These are phyloP conservation scores for Acanthamoeba royreba DNA, from an alignment of 208 protist genomes.

Conservation along the genomic window DNA sequence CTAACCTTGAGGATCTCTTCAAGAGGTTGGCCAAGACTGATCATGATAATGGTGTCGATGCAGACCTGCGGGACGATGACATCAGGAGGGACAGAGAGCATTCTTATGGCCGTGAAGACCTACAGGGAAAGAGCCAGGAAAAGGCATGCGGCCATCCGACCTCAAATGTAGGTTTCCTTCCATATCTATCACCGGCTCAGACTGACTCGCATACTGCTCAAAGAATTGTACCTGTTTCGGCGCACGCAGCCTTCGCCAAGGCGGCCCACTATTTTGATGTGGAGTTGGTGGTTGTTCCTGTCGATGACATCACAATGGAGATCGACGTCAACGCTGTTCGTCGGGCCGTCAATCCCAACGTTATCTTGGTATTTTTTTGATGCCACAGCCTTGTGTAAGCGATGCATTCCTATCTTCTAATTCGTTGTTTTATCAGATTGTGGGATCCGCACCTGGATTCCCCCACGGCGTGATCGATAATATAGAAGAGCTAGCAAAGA, in stretches of 20 bases:
- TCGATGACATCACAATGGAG: slow-evolving; percentile 60
- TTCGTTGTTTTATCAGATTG: too few relatives aligned
- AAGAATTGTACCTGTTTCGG: slow-evolving; percentile 85
- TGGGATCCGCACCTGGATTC: slow-evolving; percentile 92
- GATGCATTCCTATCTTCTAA: neutral
- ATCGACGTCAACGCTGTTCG: slow-evolving; percentile 25
- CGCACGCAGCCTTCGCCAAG: slow-evolving; percentile 96
- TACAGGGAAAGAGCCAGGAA: slow-evolving; percentile 88
- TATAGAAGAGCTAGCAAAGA: slow-evolving; percentile 53
- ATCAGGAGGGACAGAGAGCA: slow-evolving; percentile 94
- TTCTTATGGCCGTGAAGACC: slow-evolving; percentile 94
- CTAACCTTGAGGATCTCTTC: neutral
- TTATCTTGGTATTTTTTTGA: slow-evolving; percentile 53
- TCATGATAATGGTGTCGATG: too few relatives aligned
- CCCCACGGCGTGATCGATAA: slow-evolving; percentile 92
- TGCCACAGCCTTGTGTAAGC: too few relatives aligned
- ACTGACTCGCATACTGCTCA: too few relatives aligned
- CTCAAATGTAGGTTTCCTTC: slow-evolving; percentile 18
- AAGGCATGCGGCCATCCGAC: neutral
- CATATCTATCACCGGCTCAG: too few relatives aligned
- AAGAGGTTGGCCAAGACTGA: too few relatives aligned
- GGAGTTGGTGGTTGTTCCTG: slow-evolving; percentile 86
- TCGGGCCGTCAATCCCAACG: slow-evolving; percentile 51
- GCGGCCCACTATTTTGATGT: slow-evolving; percentile 92
- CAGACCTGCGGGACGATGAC: slow-evolving; percentile 88